Conservation (phyloP, 441 rosid species). For the Dalechampia spathulata region DNA sequence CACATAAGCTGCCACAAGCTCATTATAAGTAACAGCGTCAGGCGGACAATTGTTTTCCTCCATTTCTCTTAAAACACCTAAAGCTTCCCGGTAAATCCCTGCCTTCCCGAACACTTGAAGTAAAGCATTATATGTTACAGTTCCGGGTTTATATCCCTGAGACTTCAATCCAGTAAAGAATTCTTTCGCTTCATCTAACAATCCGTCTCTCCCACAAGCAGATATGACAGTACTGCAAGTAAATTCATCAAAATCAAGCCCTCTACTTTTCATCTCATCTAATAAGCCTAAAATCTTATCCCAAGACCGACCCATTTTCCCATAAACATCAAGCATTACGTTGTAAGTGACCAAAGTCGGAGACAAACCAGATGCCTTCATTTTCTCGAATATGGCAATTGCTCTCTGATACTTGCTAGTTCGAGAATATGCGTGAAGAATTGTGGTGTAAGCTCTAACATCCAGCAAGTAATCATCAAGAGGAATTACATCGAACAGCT, state of each 20-base stretch:
- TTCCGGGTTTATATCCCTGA: slow-evolving; percentile 63
- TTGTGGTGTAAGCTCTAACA: slow-evolving; percentile 69
- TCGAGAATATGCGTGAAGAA: slow-evolving; percentile 57
- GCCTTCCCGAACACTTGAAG: slow-evolving; percentile 80
- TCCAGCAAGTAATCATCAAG: slow-evolving; percentile 49
- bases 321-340: slow-evolving; percentile 84
- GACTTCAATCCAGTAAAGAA: slow-evolving; percentile 60
- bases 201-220: slow-evolving; percentile 85
- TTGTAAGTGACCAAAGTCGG: slow-evolving; percentile 86
- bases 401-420: slow-evolving; percentile 55
- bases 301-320: slow-evolving; percentile 87
- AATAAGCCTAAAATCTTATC: slow-evolving; percentile 43
- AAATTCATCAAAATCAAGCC: slow-evolving; percentile 66
- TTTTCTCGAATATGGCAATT: slow-evolving; percentile 47
- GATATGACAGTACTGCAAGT: slow-evolving; percentile 90
- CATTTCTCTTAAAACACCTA: slow-evolving; percentile 76
- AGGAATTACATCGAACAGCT: slow-evolving; percentile 61
- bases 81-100: slow-evolving; percentile 62
- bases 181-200: slow-evolving; percentile 62
- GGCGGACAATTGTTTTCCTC: slow-evolving; percentile 63
- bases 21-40: slow-evolving; percentile 78
- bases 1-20: slow-evolving; percentile 74
- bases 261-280: slow-evolving; percentile 58
- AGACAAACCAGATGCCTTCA: slow-evolving; percentile 57
- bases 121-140: slow-evolving; percentile 72